These are phyloP conservation scores for Bipolaris bicolor DNA, from an alignment of 2,329 filamentous ascomycete genomes.

Conservation along the genomic window DNA sequence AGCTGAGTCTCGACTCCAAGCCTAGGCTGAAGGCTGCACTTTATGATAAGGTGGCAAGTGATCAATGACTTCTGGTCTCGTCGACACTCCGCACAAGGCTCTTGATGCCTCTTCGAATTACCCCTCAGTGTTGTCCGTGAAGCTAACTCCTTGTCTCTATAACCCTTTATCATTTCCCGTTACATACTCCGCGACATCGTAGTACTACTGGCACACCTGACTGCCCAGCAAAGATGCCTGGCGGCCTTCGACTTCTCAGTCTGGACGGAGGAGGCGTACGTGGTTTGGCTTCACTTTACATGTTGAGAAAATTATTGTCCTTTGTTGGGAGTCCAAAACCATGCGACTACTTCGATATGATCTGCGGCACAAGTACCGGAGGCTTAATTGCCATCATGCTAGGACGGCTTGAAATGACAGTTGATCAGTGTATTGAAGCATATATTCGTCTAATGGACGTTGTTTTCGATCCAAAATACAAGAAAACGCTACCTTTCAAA, in stretches of 20 bases:
- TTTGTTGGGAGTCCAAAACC: constrained; percentile 18
- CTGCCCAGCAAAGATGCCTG: background rate
- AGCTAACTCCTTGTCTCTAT: background rate
- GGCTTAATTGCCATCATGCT: constrained; percentile 28
- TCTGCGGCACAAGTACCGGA: constrained; percentile 30
- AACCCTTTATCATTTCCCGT: background rate
- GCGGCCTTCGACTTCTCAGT: constrained; percentile 12
- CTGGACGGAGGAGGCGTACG: constrained; percentile 16
- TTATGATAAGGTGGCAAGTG: background rate
- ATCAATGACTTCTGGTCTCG: background rate
- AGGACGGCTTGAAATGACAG: constrained; percentile 22
- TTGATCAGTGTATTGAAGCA: constrained; percentile 20
- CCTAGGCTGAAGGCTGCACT: background rate
- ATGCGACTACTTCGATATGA: constrained; percentile 27
- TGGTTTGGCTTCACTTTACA: constrained; percentile 11
- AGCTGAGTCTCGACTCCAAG: background rate
- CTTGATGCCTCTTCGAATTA: background rate
- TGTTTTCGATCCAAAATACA: constrained; percentile 17
- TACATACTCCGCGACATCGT: too few relatives aligned
- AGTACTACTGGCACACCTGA: background rate
- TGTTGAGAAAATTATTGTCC: constrained; percentile 12
- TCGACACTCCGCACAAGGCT: background rate
- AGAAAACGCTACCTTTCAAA: constrained; percentile 6
- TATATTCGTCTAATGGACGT: constrained; percentile 15
- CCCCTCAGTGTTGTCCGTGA: background rate